Conservation (phyloP, 1,139 yeast species). For the Tardiomyces blankii region DNA sequence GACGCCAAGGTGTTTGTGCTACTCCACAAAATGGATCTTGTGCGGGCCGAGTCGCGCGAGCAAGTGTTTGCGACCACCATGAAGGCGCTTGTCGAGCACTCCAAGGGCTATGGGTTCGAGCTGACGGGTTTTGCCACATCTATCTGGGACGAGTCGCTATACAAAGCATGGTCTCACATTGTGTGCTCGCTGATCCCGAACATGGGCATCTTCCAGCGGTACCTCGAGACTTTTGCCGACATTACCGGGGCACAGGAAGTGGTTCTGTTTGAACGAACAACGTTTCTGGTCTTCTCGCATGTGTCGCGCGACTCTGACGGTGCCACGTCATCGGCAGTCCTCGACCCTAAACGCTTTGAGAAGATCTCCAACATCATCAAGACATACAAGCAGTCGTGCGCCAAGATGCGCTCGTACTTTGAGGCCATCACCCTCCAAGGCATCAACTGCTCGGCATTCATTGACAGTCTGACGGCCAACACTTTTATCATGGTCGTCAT, state of each 20-base stretch:
- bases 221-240: slow-evolving; percentile 61
- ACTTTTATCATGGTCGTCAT: slow-evolving; percentile 69
- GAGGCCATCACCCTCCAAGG: slow-evolving; percentile 70
- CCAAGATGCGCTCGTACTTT: slow-evolving; percentile 77
- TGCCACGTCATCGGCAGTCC: slow-evolving; percentile 13
- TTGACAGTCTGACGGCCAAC: slow-evolving; percentile 61
- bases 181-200: slow-evolving; percentile 94
- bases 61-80: slow-evolving; percentile 77
- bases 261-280: slow-evolving; percentile 84
- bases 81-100: slow-evolving; percentile 67
- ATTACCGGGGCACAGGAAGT: slow-evolving; percentile 83
- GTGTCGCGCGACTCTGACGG: slow-evolving; percentile 13
- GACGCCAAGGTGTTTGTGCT: slow-evolving; percentile 86
- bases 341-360: slow-evolving; percentile 89
- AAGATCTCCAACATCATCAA: slow-evolving; percentile 90
- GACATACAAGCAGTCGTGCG: slow-evolving; percentile 87
- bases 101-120: slow-evolving; percentile 67
- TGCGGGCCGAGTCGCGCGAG: slow-evolving; percentile 75
- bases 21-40: slow-evolving; percentile 93
- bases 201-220: slow-evolving; percentile 69
- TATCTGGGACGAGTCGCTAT: slow-evolving; percentile 94
- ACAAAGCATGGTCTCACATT: slow-evolving; percentile 94
- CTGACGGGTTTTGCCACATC: slow-evolving; percentile 91
- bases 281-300: slow-evolving; percentile 80
- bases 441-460: slow-evolving; percentile 53